phyloP scores from a whole-genome alignment of 352 stramenopile species.

The Pythium volutum region DNA sequence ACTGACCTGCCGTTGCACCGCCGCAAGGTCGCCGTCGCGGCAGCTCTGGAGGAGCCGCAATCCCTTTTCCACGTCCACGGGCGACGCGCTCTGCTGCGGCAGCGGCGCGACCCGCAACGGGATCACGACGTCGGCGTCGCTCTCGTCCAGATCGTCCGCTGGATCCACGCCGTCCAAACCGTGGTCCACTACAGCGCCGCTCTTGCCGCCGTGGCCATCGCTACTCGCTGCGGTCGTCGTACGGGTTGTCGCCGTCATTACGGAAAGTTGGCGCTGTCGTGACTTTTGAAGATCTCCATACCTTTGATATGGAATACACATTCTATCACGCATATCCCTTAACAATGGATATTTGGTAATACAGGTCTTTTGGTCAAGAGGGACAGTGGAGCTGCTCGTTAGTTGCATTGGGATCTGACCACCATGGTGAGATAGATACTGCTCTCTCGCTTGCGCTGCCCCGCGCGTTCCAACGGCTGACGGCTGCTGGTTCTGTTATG shows the following conservation, averaged over 20 bases:
- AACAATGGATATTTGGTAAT: not conserved
- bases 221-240: conserved; percentile 10
- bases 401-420: not conserved
- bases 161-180: conserved; percentile 15
- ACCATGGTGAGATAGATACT: conserved; percentile 1
- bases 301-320: not conserved
- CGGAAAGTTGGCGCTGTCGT: not conserved
- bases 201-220: not conserved
- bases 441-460: not conserved
- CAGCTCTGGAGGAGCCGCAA: conserved; percentile 62
- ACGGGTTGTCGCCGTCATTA: conserved; percentile 12
- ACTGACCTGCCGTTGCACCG: conserved; percentile 37
- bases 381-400: not conserved
- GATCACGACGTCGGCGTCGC: conserved; percentile 46
- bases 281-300: conserved; percentile 20
- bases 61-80: conserved; percentile 50
- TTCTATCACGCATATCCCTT: not conserved
- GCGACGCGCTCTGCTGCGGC: conserved; percentile 47
- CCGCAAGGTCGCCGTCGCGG: conserved; percentile 38
- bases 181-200: not conserved
- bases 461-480: not conserved
- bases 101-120: conserved; percentile 54
- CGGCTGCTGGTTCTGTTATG: not conserved
- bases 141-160: conserved; percentile 14
- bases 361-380: not conserved